Evolutionary conservation across 2,329 filamentous ascomycete genomes (phyloP), one percentile per base, ranked within the genome.

Genomic region (Lasiodiplodia citricola): DNA sequence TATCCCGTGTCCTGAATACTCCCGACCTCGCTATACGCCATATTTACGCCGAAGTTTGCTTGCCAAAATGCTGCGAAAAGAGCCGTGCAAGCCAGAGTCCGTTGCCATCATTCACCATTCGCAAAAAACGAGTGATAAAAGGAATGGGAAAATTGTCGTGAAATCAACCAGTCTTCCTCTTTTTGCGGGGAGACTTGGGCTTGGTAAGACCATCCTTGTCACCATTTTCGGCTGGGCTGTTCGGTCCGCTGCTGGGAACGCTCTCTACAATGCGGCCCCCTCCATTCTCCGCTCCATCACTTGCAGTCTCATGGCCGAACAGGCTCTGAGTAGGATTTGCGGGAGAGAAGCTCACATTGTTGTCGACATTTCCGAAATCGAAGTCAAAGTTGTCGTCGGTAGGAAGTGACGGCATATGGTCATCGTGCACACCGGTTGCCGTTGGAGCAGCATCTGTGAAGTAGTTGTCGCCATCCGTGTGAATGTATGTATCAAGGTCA

Each of bases 401-500:
- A 14, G 71, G 67, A 16, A 72, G 71, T 50, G 77, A 75, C 47
- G 76, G 73, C 67, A 77, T 78, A 38, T 74, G 67, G 25, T 66
- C 66, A 25, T 51, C 64, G 21, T 63, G 56, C n/a, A 31, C 31
- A 35, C 55, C n/a, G 18, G 38, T 67, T 21, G 51, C 23, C 16
- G 23, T 57, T 4, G 66, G 44, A 18, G 75, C 25, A 75, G 65
- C 74, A 63, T 83, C 81, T 25, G 80, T 79, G 70, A 85, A 86
- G 71, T 85, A 85, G 71, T 85, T 83, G 71, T 86, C 83, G 68
- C 76, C 83, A 8, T 68, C 67, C 28, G 67, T 68, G 72, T 84
- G 83, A 73, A 87, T 83, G 69, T 87, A 85, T 23, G 81, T 79
- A 71, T 86, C 84, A 3, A 87, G 80, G n/a, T 77, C 76, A 16